Evolutionary conservation across 129 eudicot species (phyloP), one percentile per base, ranked within the genome.

Genomic region (Pseudognaphalium luteoalbum): DNA sequence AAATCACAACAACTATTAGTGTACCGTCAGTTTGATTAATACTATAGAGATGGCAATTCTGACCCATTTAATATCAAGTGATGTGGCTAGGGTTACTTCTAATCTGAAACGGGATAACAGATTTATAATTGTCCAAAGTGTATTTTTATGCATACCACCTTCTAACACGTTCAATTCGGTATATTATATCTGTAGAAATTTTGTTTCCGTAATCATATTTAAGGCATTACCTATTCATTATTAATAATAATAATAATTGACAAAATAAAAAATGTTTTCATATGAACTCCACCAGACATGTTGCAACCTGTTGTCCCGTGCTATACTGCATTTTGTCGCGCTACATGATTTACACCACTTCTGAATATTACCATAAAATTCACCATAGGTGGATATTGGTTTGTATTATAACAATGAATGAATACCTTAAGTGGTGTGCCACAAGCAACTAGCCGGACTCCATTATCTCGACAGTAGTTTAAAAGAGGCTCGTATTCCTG

Each of bases 401-500:
- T 17, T 17, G 14, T 42, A 34, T 8, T 4, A 22, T 28, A 32
- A 68, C 22, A 65, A 71, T 17, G 30, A 65, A 71, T 17, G 30
- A 73, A 12, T 86, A 93, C 98, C 98, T 93, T 87, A 47, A 90
- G 85, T 76, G 98, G 98, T 25, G 96, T 73, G 25, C 99, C 99
- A 81, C 99, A 95, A 42, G 99, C 97, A 76, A 89, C 67, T 70
- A 95, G 76, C 21, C 83, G 86, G 65, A 95, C 78, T 66, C 83
- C 86, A 85, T 89, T 87, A 58, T 91, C 96, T 75, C 92, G 96
- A 70, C 94, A 89, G 81, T 91, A 95, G 56, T 57, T 86, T 65
- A 95, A 66, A 71, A 95, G 94, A 47, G 99, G 92, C 87, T 89
- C 94, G 41, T 89, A 95, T 71, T 95, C 99, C 84, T 87, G 97